Conservation (phyloP, 1,284 basidiomycete genomes). For the Tylopilus sp. region DNA sequence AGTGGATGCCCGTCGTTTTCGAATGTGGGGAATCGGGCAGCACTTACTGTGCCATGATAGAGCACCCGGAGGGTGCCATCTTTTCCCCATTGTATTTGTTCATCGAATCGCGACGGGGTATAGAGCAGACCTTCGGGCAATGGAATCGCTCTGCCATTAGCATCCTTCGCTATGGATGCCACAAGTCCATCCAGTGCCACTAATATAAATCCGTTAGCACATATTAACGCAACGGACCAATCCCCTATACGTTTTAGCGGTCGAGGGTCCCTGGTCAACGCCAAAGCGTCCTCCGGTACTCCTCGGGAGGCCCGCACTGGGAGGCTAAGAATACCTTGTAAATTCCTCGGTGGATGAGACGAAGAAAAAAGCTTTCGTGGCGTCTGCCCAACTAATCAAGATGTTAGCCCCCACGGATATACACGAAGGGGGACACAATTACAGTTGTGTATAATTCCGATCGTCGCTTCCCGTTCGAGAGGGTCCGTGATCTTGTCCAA, state of each 20-base stretch:
- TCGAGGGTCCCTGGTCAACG: conserved; percentile 55
- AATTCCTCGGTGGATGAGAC: conserved; percentile 75
- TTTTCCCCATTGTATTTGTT: conserved; percentile 63
- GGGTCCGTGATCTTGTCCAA: conserved; percentile 83
- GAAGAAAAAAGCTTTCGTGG: conserved; percentile 84
- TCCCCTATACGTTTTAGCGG: conserved; percentile 53
- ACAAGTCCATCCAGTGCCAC: conserved; percentile 23
- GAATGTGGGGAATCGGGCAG: not conserved
- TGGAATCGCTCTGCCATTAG: conserved; percentile 54
- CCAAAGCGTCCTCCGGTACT: conserved; percentile 72
- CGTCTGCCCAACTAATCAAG: conserved; percentile 75
- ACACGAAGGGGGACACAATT: conserved; percentile 20
- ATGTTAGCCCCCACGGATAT: conserved; percentile 10
- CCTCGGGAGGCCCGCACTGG: conserved; percentile 72
- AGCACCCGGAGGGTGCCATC: conserved; percentile 57
- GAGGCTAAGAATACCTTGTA: conserved; percentile 65
- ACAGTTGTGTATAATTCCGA: conserved; percentile 97
- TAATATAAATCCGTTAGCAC: conserved; percentile 11
- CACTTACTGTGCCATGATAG: conserved; percentile 55
- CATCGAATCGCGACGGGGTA: conserved; percentile 60
- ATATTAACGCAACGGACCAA: conserved; percentile 1
- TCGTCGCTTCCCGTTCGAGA: conserved; percentile 85
- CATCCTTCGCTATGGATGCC: conserved; percentile 22
- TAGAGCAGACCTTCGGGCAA: conserved; percentile 57
- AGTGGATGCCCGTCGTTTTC: not conserved